Conservation (phyloP, 305 asterid species). For the Petunia hybrid region DNA sequence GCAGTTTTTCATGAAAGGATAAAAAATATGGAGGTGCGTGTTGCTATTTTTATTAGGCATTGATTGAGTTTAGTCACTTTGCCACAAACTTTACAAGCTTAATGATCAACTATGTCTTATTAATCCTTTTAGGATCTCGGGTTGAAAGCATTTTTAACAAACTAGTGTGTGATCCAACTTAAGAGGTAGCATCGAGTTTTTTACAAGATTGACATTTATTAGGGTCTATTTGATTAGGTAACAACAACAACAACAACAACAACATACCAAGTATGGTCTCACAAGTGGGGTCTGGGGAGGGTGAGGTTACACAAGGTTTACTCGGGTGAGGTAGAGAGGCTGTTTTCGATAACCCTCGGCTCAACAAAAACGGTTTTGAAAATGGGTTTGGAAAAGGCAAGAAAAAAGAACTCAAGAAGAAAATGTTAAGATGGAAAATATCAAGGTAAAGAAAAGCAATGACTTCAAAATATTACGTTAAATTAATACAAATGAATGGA, state of each 20-base stretch:
- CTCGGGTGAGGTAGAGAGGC: too few species aligned
- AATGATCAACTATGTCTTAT: background rate
- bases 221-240: background rate
- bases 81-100: background rate
- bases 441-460: too few species aligned
- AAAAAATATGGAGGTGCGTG: background rate
- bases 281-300: too few species aligned
- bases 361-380: too few species aligned
- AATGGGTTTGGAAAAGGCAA: too few species aligned
- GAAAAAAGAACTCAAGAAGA: too few species aligned
- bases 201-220: background rate
- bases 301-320: too few species aligned
- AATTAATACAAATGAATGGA: background rate
- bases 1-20: background rate
- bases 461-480: too few species aligned
- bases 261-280: too few species aligned
- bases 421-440: too few species aligned
- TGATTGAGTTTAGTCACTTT: background rate
- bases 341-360: too few species aligned
- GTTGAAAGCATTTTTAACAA: background rate
- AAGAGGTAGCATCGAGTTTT: background rate
- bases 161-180: background rate
- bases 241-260: too few species aligned
- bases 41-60: background rate
- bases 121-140: background rate